A percentile compares a stretch with the other conserved stretches of the same genome.
Conservation (phyloP, 768 basidiomycete genomes). For the Arthromyces matolae region DNA sequence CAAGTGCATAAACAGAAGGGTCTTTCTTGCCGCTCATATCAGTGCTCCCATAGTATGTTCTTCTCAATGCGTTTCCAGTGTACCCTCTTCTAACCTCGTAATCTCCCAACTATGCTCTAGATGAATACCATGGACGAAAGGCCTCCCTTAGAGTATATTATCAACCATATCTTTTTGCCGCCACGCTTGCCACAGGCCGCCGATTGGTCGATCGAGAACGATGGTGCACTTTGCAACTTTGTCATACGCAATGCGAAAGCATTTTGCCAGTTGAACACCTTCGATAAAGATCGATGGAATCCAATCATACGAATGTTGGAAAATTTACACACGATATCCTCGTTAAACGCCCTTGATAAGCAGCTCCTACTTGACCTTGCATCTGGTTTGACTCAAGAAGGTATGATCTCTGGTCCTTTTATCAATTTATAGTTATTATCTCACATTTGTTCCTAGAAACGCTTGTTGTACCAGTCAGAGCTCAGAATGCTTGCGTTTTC, state of each 20-base stretch:
- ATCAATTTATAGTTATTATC: not conserved
- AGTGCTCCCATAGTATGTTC: too few species aligned
- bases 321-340: slow-evolving; percentile 15
- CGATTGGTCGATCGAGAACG: slow-evolving; percentile 23
- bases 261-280: slow-evolving; percentile 15
- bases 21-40: too few species aligned
- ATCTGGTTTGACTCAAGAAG: slow-evolving; percentile 15
- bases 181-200: slow-evolving; percentile 35
- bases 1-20: too few species aligned
- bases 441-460: slow-evolving; percentile 28
- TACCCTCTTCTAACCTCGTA: too few species aligned
- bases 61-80: too few species aligned
- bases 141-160: slow-evolving; percentile 24
- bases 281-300: slow-evolving; percentile 23
- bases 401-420: slow-evolving; percentile 8
- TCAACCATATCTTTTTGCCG: slow-evolving; percentile 43
- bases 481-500: slow-evolving; percentile 48
- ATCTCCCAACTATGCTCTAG: too few species aligned
- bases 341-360: not conserved
- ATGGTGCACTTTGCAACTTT: slow-evolving; percentile 23
- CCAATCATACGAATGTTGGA: slow-evolving; percentile 28
- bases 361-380: slow-evolving; percentile 17
- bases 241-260: slow-evolving; percentile 15
- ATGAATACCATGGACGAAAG: not conserved
- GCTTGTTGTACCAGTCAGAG: slow-evolving; percentile 33